phyloP scores from a whole-genome alignment of 164 flowering plant species.

The Annona cherimola region DNA sequence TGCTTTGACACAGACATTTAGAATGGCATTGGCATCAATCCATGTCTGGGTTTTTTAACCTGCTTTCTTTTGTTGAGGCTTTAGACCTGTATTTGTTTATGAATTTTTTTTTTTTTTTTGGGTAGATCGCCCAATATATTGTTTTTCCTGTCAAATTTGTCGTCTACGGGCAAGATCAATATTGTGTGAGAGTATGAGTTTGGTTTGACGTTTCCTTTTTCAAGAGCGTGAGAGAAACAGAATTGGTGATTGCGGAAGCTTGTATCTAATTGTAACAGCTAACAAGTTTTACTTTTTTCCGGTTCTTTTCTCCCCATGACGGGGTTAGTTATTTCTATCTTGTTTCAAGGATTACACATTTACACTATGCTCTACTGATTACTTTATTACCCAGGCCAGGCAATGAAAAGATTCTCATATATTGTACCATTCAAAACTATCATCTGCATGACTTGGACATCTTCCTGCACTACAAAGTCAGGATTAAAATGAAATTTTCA shows the following conservation, averaged over 20 bases:
- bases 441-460: no score
- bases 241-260: background rate
- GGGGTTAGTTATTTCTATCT: no score
- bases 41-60: background rate
- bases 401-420: no score
- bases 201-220: background rate
- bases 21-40: background rate
- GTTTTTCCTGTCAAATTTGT: background rate
- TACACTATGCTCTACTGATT: no score
- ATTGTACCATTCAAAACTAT: no score
- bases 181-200: background rate
- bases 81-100: background rate
- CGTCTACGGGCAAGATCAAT: background rate
- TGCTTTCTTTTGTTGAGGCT: background rate
- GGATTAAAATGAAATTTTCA: no score
- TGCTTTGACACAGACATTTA: slow-evolving; percentile 75
- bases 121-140: background rate
- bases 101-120: no score
- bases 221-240: background rate
- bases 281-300: no score
- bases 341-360: no score
- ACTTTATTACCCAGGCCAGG: no score
- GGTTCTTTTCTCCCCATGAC: no score
- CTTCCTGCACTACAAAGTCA: no score
- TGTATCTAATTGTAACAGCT: background rate